Evolutionary conservation across 2,329 filamentous ascomycete genomes (phyloP).

Genomic region (Raffaelea ambrosiae): DNA sequence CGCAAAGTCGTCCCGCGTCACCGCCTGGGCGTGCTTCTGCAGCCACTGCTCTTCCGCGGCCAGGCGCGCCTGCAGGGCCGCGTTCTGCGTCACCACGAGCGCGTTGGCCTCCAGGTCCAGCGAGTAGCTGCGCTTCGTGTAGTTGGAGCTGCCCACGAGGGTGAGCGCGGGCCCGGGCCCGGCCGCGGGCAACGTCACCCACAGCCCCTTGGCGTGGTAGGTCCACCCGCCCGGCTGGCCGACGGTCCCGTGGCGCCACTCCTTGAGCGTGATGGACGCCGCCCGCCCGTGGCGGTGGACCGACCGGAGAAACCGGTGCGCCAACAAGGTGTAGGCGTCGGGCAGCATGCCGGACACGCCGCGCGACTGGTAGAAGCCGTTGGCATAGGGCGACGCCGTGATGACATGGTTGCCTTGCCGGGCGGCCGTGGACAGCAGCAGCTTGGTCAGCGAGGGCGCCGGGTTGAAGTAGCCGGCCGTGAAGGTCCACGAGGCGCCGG

Average conservation of each 20-base stretch:
- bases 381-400: slow-evolving; percentile 86
- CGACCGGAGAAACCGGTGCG: slow-evolving; percentile 66
- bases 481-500: slow-evolving; percentile 79
- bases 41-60: slow-evolving; percentile 74
- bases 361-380: slow-evolving; percentile 85
- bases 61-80: slow-evolving; percentile 61
- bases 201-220: slow-evolving; percentile 94
- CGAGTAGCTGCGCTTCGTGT: slow-evolving; percentile 87
- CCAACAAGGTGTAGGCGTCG: slow-evolving; percentile 83
- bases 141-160: slow-evolving; percentile 87
- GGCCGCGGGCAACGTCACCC: slow-evolving; percentile 56
- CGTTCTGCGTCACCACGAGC: slow-evolving; percentile 72
- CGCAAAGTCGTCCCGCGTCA: slow-evolving; percentile 71
- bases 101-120: slow-evolving; percentile 88
- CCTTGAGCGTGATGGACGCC: slow-evolving; percentile 62
- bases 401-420: slow-evolving; percentile 70
- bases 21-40: slow-evolving; percentile 59
- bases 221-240: slow-evolving; percentile 84
- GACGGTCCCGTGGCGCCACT: slow-evolving; percentile 80
- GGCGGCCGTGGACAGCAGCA: slow-evolving; percentile 62
- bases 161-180: slow-evolving; percentile 59
- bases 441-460: slow-evolving; percentile 69
- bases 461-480: slow-evolving; percentile 99
- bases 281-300: slow-evolving; percentile 37
- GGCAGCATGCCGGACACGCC: slow-evolving; percentile 87